Conservation (phyloP, 768 basidiomycete genomes). For the Boletus subcaerulescens region DNA sequence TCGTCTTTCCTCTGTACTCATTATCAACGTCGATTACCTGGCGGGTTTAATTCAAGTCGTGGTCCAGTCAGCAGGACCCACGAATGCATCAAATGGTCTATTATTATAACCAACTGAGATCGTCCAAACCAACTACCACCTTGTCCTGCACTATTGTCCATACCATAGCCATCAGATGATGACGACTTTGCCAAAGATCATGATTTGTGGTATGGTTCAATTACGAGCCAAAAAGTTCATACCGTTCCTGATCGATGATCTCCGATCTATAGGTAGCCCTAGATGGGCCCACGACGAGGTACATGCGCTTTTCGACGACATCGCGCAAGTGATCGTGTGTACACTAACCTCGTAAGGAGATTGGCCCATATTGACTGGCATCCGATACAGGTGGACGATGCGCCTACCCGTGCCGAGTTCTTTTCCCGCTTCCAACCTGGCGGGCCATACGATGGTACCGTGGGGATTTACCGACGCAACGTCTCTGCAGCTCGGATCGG, state of each 20-base stretch:
- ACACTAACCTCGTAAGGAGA: neutral
- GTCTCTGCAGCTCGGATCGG: slow-evolving; percentile 43
- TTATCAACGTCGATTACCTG: neutral
- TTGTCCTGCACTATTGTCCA: neutral
- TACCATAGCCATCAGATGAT: neutral
- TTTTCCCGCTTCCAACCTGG: slow-evolving; percentile 38
- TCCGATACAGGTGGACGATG: slow-evolving; percentile 34
- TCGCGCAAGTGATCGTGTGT: slow-evolving; percentile 75
- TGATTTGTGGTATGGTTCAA: slow-evolving; percentile 28
- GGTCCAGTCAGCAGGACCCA: neutral
- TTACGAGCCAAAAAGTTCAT: no score
- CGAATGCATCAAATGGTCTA: neutral
- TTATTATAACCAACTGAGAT: neutral
- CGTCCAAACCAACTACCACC: neutral
- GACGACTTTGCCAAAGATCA: slow-evolving; percentile 20
- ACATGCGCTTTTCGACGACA: slow-evolving; percentile 53
- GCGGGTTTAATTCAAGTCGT: no score
- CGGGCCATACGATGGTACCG: slow-evolving; percentile 47
- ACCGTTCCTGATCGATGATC: neutral
- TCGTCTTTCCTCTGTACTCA: neutral
- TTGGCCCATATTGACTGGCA: neutral
- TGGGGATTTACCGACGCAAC: slow-evolving; percentile 52
- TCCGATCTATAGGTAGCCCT: slow-evolving; percentile 46
- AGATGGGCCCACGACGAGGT: slow-evolving; percentile 79
- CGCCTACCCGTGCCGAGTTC: slow-evolving; percentile 45